These are phyloP conservation scores for Phytophthora litchii DNA, from an alignment of 352 stramenopile genomes.

Conservation along the genomic window DNA sequence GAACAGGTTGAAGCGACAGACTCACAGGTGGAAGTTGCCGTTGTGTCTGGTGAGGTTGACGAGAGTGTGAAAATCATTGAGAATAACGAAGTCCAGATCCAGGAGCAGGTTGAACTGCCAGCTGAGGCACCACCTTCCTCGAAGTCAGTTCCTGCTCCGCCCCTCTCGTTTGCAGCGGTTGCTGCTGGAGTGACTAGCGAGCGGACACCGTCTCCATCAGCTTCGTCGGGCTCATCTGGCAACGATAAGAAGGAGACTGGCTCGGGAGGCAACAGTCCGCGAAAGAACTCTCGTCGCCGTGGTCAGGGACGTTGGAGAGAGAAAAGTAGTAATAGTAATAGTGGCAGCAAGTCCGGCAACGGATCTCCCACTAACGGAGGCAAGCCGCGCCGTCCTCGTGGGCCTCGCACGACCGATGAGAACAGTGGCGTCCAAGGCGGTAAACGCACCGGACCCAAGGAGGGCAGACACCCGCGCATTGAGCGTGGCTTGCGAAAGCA, in stretches of 20 bases:
- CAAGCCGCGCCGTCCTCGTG: conserved; percentile 44
- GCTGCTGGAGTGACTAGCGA: conserved; percentile 29
- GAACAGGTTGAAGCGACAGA: conserved; percentile 9
- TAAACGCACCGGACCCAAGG: conserved; percentile 39
- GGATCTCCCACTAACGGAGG: conserved; percentile 27
- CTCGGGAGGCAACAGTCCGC: conserved; percentile 21
- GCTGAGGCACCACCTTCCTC: conserved; percentile 13
- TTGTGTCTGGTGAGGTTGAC: conserved; percentile 18
- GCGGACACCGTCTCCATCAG: conserved; percentile 26
- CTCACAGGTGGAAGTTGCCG: conserved; percentile 13
- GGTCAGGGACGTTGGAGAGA: conserved; percentile 43
- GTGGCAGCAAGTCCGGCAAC: conserved; percentile 34
- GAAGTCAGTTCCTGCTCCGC: conserved; percentile 37
- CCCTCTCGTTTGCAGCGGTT: conserved; percentile 60
- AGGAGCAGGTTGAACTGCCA: conserved; percentile 22
- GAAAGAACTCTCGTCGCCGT: conserved; percentile 46
- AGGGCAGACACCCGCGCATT: conserved; percentile 43
- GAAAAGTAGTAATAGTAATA: conserved; percentile 47
- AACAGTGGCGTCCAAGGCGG: conserved; percentile 21
- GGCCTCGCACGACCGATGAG: conserved; percentile 36
- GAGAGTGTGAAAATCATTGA: conserved; percentile 21
- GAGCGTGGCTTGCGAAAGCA: conserved; percentile 51
- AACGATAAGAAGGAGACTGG: conserved; percentile 30
- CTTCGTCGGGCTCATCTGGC: conserved; percentile 29
- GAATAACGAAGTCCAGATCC: conserved; percentile 9